Evolutionary conservation across 2,329 filamentous ascomycete species (phyloP).

Genomic region (Anthostomella pinea): DNA sequence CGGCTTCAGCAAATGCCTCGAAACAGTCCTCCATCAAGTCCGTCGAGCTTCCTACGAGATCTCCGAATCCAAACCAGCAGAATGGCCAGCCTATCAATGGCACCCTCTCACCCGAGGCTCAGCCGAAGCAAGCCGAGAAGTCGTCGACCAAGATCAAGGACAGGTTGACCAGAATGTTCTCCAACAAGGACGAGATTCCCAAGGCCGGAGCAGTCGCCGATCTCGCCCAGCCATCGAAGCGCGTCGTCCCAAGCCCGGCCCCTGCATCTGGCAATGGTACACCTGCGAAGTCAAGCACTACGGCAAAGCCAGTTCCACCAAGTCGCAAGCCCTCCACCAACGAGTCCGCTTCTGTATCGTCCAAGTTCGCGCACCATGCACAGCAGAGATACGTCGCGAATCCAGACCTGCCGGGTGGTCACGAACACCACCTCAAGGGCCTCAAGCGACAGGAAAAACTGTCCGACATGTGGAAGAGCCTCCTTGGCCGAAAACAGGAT

Average conservation of each 20-base stretch:
- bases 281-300: conserved; percentile 30
- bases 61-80: conserved; percentile 29
- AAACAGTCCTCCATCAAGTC: conserved; percentile 34
- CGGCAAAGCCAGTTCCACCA: conserved; percentile 31
- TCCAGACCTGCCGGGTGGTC: conserved; percentile 60
- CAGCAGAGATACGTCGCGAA: conserved; percentile 54
- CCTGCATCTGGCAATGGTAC: conserved; percentile 34
- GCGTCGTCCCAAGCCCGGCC: conserved; percentile 23
- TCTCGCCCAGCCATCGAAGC: conserved; percentile 30
- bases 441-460: conserved; percentile 93
- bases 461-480: conserved; percentile 82
- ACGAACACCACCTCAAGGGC: conserved; percentile 86
- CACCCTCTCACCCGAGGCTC: conserved; percentile 29
- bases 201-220: conserved; percentile 34
- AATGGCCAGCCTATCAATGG: conserved; percentile 32
- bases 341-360: conserved; percentile 15
- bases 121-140: conserved; percentile 47
- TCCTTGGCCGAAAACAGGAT: conserved; percentile 83
- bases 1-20: conserved; percentile 29
- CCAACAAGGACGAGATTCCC: conserved; percentile 49
- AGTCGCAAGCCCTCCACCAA: conserved; percentile 29
- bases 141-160: conserved; percentile 59
- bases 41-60: conserved; percentile 27
- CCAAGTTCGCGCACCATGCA: conserved; percentile 29
- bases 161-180: conserved; percentile 64